phyloP scores from a whole-genome alignment of 106 monocot species.

The Amphibolis antarctica region DNA sequence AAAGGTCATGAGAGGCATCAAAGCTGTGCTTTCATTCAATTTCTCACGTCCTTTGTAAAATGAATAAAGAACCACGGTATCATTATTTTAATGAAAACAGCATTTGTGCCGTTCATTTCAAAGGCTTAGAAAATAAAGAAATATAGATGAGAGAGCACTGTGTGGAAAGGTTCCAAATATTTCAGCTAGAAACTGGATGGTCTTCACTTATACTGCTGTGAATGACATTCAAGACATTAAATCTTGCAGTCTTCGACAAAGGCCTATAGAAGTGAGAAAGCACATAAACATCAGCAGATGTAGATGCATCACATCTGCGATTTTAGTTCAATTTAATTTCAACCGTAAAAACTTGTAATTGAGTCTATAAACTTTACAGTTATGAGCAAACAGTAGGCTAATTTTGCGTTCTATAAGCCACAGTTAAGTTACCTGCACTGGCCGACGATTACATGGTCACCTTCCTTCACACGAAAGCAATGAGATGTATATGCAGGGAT shows the following conservation, averaged over 20 bases:
- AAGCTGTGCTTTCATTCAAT: no score
- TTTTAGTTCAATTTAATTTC: not conserved
- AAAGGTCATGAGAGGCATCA: no score
- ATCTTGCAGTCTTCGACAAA: slow-evolving; percentile 72
- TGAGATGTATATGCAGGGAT: slow-evolving; percentile 53
- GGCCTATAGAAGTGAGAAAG: slow-evolving; percentile 28
- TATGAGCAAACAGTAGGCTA: no score
- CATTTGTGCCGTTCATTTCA: no score
- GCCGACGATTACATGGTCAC: slow-evolving; percentile 67
- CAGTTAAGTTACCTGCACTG: slow-evolving; percentile 66
- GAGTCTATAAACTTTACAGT: no score
- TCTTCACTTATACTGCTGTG: slow-evolving; percentile 73
- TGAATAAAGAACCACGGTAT: no score
- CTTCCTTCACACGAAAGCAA: slow-evolving; percentile 78
- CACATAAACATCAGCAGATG: not conserved
- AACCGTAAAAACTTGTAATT: no score
- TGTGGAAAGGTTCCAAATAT: slow-evolving; percentile 74
- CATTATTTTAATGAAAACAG: no score
- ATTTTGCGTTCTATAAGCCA: no score
- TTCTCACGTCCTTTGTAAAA: no score
- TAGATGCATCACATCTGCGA: no score
- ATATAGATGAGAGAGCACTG: slow-evolving; percentile 12
- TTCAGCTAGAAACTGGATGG: slow-evolving; percentile 43
- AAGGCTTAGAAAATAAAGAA: not conserved
- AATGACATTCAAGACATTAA: slow-evolving; percentile 72